A percentile compares a stretch with the other conserved stretches of the same genome.
Evolutionary conservation across 495 filamentous ascomycete species (phyloP).

Genomic region (Lichina pygmaea): DNA sequence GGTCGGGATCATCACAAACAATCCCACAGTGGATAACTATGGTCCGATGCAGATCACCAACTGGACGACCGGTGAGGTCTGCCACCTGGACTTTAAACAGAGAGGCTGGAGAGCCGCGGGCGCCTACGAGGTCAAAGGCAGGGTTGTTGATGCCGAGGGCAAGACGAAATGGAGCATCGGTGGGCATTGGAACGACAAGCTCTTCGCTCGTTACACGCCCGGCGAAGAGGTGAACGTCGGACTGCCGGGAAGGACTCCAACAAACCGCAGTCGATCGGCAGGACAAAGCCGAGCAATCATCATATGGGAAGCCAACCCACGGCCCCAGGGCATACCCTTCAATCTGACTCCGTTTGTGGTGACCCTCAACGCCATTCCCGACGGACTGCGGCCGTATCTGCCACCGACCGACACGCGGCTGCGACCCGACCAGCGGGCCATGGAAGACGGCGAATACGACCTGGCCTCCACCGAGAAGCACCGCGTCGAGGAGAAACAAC

Average conservation of each 20-base stretch:
- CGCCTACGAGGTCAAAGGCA: slow-evolving; percentile 66
- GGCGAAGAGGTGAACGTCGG: slow-evolving; percentile 52
- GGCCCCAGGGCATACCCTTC: slow-evolving; percentile 73
- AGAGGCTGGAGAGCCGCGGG: slow-evolving; percentile 84
- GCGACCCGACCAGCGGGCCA: slow-evolving; percentile 86
- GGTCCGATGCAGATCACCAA: slow-evolving; percentile 95
- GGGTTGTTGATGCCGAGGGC: slow-evolving; percentile 48
- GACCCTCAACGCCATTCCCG: slow-evolving; percentile 71
- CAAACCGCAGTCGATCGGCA: slow-evolving; percentile 17
- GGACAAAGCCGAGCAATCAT: slow-evolving; percentile 50
- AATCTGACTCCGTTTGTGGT: slow-evolving; percentile 92
- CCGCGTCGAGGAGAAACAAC: slow-evolving; percentile 79
- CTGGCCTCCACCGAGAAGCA: slow-evolving; percentile 85
- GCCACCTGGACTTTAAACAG: slow-evolving; percentile 80
- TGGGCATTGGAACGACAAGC: slow-evolving; percentile 89
- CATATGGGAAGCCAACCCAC: slow-evolving; percentile 68
- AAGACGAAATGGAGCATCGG: slow-evolving; percentile 67
- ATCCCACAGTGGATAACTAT: slow-evolving; percentile 93
- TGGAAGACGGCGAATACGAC: slow-evolving; percentile 94
- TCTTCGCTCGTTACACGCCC: slow-evolving; percentile 79
- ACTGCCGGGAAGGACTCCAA: not conserved
- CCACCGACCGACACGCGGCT: slow-evolving; percentile 81
- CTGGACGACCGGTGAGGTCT: slow-evolving; percentile 76
- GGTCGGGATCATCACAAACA: slow-evolving; percentile 89
- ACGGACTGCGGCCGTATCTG: slow-evolving; percentile 39